Base-by-base conservation (phyloP, 129 eudicot genomes). In the Logfia minima region DNA sequence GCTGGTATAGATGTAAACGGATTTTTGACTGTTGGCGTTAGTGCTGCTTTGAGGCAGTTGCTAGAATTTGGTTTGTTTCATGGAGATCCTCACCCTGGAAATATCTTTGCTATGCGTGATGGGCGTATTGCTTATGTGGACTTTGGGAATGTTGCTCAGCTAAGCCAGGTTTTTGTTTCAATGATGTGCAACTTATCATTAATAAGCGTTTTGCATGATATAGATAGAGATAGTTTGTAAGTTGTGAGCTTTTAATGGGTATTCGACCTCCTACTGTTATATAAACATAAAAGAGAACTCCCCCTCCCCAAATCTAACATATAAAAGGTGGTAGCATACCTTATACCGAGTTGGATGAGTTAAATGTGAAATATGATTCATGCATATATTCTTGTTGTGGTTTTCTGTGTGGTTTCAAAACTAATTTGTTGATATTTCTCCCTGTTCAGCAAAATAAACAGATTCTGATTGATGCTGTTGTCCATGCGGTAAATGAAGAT, bases 1-100 rank as follows among this genome's bases (percentile, higher is more conserved):
- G 93, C 84, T 32, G 97, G 97, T 59, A 69, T 94, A 71, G 97
- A 94, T 77, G 82, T 94, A 19, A 79, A 87, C 64, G 99, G 99
- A 75, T 94, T 94, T 82, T 79, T 94, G 89, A 94, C 99, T 41
- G 90, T 91, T 83, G 99, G 99, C 69, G 99, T 94, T 58, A 94
- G 97, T 86, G 99, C 99, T 81, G 99, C 99, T 61, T 72, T 94
- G 76, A 76, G 99, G 61, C 99, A 94, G 83, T 83, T 94, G 79
- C 84, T 94, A 5, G 99, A 94, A 74, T 94, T 94, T 85, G 99
- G 99, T 63, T 81, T 94, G 67, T 94, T 94, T 76, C 99, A 94
- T 83, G 99, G 99, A 76, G 99, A 94, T 79, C 99, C 99, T 59
- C 99, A 94, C 87, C 99, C 99, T 76, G 99, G 99, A 82, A 94